A percentile compares a stretch with the other conserved stretches of the same genome.
Evolutionary conservation across 352 stramenopile species (phyloP).

Genomic region (Phytophthora pseudosyringae): DNA sequence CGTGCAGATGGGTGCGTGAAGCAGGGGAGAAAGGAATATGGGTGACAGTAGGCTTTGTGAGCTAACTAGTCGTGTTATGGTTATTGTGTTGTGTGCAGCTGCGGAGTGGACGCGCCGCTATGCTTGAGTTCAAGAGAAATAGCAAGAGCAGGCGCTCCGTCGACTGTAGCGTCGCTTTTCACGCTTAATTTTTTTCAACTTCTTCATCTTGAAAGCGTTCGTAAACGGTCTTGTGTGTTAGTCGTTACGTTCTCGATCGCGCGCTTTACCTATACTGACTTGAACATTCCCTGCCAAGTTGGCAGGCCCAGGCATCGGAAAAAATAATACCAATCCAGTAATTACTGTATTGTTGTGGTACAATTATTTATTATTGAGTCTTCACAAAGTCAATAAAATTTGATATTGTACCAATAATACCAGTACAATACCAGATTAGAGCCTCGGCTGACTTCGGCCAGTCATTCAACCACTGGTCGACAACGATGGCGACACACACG

Average conservation of each 20-base stretch:
- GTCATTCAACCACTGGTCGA: background rate
- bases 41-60: background rate
- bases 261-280: constrained; percentile 39
- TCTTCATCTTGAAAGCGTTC: constrained; percentile 24
- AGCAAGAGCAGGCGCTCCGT: constrained; percentile 17
- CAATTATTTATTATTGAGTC: background rate
- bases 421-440: background rate
- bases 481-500: too few relatives aligned
- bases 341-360: too few relatives aligned
- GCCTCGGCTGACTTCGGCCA: too few relatives aligned
- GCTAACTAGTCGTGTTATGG: constrained; percentile 11
- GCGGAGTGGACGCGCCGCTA: constrained; percentile 76
- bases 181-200: constrained; percentile 33
- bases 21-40: background rate
- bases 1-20: constrained; percentile 74
- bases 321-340: too few relatives aligned
- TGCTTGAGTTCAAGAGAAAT: constrained; percentile 47
- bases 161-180: constrained; percentile 36
- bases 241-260: too few relatives aligned
- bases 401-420: background rate
- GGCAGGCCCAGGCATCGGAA: too few relatives aligned
- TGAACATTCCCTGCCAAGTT: constrained; percentile 69
- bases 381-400: background rate
- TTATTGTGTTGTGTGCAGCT: constrained; percentile 36
- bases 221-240: constrained; percentile 1